Conservation (phyloP, 352 stramenopile species). For the Globisporangium solare region DNA sequence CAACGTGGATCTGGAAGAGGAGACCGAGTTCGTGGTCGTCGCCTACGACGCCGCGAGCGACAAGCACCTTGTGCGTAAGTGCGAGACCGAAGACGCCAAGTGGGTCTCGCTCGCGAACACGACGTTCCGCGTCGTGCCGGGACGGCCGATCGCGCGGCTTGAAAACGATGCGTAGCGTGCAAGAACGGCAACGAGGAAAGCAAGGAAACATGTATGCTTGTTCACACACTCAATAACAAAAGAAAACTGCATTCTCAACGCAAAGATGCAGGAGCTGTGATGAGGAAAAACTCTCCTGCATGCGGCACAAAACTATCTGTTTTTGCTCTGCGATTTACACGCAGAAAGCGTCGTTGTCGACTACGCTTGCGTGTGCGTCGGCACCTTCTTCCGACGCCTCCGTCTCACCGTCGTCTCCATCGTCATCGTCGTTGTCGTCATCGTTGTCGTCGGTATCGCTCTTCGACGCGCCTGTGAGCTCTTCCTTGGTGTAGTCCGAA, state of each 20-base stretch:
- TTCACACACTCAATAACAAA: too few species aligned
- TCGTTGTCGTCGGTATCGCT: background rate
- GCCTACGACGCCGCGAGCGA: constrained; percentile 37
- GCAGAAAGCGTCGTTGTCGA: background rate
- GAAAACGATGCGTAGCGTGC: constrained; percentile 3
- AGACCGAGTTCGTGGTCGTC: constrained; percentile 50
- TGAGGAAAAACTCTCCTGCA: too few species aligned
- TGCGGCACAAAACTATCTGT: constrained; percentile 4
- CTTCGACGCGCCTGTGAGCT: constrained; percentile 7
- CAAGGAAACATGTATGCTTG: constrained; percentile 3
- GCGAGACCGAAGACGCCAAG: constrained; percentile 30
- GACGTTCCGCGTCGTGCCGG: constrained; percentile 35
- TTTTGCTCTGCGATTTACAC: background rate
- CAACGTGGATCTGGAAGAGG: constrained; percentile 36
- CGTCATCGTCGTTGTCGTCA: background rate
- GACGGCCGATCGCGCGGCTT: constrained; percentile 27
- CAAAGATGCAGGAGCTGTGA: background rate
- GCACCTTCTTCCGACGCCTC: background rate
- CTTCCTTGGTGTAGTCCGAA: constrained; percentile 7
- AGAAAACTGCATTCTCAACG: background rate
- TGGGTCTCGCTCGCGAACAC: constrained; percentile 52
- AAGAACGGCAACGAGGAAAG: too few species aligned
- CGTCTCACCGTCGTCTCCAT: background rate
- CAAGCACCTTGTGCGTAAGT: constrained; percentile 37
- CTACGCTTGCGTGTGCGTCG: constrained; percentile 4